These are phyloP conservation scores for Entonaema liquescens DNA, from an alignment of 495 filamentous ascomycete species.

Conservation along the genomic window DNA sequence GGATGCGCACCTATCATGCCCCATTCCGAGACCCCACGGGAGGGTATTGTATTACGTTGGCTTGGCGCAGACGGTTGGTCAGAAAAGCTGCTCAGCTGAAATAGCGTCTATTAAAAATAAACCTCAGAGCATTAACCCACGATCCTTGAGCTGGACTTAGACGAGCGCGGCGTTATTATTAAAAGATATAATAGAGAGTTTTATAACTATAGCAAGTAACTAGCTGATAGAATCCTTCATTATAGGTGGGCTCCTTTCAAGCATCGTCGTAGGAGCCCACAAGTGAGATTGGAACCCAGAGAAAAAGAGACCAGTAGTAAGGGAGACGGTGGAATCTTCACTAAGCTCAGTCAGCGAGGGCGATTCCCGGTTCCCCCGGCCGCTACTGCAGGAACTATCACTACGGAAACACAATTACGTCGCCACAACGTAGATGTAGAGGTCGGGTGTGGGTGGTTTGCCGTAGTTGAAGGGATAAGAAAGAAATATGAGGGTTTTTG, in stretches of 20 bases:
- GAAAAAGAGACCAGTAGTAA: not conserved
- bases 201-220: not conserved
- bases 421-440: slow-evolving; percentile 13
- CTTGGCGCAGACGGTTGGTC: not conserved
- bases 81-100: slow-evolving; percentile 14
- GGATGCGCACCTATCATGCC: slow-evolving; percentile 12
- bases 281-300: slow-evolving; percentile 10
- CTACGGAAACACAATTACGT: slow-evolving; percentile 11
- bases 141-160: slow-evolving; percentile 1
- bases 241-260: slow-evolving; percentile 2
- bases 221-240: slow-evolving; percentile 3
- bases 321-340: slow-evolving; percentile 18
- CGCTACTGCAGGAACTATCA: slow-evolving; percentile 41
- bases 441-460: slow-evolving; percentile 27
- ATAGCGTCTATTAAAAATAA: not conserved
- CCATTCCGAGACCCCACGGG: slow-evolving; percentile 11
- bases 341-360: slow-evolving; percentile 5
- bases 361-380: slow-evolving; percentile 26
- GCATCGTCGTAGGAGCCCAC: not conserved
- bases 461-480: not conserved
- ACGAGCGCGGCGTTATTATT: not conserved
- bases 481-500: slow-evolving; percentile 4
- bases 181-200: not conserved
- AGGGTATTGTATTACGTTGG: not conserved
- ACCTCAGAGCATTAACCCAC: not conserved